A percentile compares a stretch with the other conserved stretches of the same genome.
These are phyloP conservation scores for Eremochloa ophiuroides DNA, from an alignment of 176 grass and related monocot species.

Conservation along the genomic window DNA sequence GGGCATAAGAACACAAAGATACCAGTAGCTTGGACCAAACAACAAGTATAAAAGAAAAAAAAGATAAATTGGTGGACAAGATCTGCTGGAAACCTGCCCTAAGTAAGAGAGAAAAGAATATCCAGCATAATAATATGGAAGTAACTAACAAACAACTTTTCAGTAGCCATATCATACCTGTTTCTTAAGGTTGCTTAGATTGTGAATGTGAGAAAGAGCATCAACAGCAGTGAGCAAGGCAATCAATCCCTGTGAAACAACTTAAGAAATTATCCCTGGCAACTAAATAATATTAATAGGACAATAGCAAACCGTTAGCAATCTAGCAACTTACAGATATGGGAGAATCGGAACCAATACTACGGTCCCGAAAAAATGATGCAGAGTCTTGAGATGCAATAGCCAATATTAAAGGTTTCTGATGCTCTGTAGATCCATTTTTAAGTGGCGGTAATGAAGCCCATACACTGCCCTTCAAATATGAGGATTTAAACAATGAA, in stretches of 20 bases:
- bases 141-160: neutral
- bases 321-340: conserved; percentile 70
- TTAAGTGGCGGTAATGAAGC: conserved; percentile 83
- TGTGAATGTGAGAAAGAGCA: conserved; percentile 75
- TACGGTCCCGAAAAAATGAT: conserved; percentile 87
- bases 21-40: neutral
- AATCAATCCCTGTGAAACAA: conserved; percentile 79
- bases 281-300: conserved; percentile 15
- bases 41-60: neutral
- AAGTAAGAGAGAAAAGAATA: conserved; percentile 1
- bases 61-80: neutral
- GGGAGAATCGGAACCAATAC: conserved; percentile 92
- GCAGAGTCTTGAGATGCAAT: conserved; percentile 77
- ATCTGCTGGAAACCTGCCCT: neutral
- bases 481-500: conserved; percentile 45
- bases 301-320: neutral
- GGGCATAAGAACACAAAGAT: neutral
- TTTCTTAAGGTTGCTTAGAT: conserved; percentile 79
- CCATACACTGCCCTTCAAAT: conserved; percentile 99
- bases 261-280: conserved; percentile 15
- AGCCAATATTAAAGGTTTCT: conserved; percentile 75
- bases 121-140: neutral
- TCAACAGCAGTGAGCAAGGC: conserved; percentile 95
- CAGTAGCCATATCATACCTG: conserved; percentile 51
- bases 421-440: conserved; percentile 40